phyloP scores from a whole-genome alignment of 805 yeast genomes.

The Wickerhamiella allomyrinae region DNA sequence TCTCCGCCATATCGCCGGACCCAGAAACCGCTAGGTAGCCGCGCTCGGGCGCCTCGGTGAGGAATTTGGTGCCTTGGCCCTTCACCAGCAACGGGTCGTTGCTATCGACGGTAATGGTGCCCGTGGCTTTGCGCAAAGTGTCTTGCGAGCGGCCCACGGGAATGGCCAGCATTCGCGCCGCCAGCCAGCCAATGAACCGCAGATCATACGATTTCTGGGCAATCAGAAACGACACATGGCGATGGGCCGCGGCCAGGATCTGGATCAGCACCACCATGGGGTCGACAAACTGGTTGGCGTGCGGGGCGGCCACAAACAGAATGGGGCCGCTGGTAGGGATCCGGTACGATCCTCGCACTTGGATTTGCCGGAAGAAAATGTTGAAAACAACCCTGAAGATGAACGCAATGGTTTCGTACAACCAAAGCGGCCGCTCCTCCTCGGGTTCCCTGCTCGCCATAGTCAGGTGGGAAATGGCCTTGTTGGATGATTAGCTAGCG shows the following conservation, averaged over 20 bases:
- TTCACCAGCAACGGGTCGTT: constrained; percentile 39
- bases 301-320: constrained; percentile 92
- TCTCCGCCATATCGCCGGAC: constrained; percentile 61
- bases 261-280: constrained; percentile 75
- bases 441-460: constrained; percentile 69
- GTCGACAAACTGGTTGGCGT: constrained; percentile 87
- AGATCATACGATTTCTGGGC: constrained; percentile 67
- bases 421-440: constrained; percentile 75
- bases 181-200: constrained; percentile 56
- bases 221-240: constrained; percentile 66
- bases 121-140: constrained; percentile 50
- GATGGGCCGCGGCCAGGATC: constrained; percentile 47
- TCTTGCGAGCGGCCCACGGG: constrained; percentile 94
- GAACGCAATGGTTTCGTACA: constrained; percentile 27
- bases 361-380: constrained; percentile 76
- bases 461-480: too few relatives aligned
- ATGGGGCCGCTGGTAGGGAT: constrained; percentile 65
- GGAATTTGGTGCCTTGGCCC: constrained; percentile 59
- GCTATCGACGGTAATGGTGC: constrained; percentile 45
- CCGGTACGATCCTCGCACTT: constrained; percentile 73
- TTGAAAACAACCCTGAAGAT: constrained; percentile 33
- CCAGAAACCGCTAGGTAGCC: constrained; percentile 39
- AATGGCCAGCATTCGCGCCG: constrained; percentile 65
- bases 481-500: too few relatives aligned
- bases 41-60: constrained; percentile 35